Evolutionary conservation across 1,139 yeast genomes (phyloP), one percentile per base, ranked within the genome.

Genomic region (Geotrichum australiense): DNA sequence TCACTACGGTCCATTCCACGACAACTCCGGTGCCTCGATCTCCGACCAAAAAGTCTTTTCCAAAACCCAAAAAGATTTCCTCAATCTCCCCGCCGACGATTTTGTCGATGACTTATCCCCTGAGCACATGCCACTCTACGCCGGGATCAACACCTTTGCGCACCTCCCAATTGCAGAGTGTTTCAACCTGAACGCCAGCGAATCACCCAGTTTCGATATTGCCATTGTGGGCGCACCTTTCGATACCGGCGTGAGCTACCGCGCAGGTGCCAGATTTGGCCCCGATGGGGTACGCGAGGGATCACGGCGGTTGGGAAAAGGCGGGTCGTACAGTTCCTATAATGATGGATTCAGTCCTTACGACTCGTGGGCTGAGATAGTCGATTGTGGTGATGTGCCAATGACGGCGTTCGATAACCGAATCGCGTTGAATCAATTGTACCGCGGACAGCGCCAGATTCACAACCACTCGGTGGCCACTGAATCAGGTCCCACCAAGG

Each of bases 361-460:
- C 54, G 62, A 62, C 18, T 63, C 71, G 40, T 46, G 49, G 49
- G 89, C 87, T 15, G 70, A 63, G 39, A 62, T 82, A 18, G 59
- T 80, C 21, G 93, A 82, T 59, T 82, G 93, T 64, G 91, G 89
- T 3, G 93, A 82, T 59, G 74, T 81, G 28, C 87, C 91, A 2
- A 77, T 81, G 43, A 71, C 84, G 1, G 91, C 93, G n/a, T 78
- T 81, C 79, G 91, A 82, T 57, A 82, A 81, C 55, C 56, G 66
- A 16, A 59, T 81, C 47, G 91, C 89, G 0, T 70, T 80, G 53
- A 70, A 73, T 51, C 89, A 81, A 62, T 80, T 82, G 83, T 71
- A 76, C 11, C 61, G 67, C 52, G 93, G 61, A 21, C 81, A 78
- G 57, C 48, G 83, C 71, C 57, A 66, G 76, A 50, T 55, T 73